Evolutionary conservation across 441 rosid species (phyloP), one percentile per base, ranked within the genome.

Genomic region (Isatis lusitanica): DNA sequence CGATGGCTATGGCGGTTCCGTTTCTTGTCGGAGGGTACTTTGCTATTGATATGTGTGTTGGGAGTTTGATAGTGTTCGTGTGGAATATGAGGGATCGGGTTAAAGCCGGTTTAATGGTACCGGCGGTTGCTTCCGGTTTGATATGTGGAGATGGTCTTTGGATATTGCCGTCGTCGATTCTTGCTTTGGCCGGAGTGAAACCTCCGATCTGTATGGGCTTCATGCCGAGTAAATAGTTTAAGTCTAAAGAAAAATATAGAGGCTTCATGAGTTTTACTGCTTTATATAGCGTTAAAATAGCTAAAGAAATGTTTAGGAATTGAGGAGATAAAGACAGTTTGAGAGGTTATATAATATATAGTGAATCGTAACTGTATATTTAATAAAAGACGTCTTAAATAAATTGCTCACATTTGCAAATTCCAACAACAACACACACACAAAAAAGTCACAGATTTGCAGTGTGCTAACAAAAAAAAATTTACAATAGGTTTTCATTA

Each of bases 1-100:
- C 94, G 17, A 90, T 90, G 91, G 97, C 91, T 0, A 92, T 92
- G 97, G 97, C 94, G 2, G 90, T 92, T 50, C 97, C 97, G 31
- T 90, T 92, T 80, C 88, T 90, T 0, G 93, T 92, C 0, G 93
- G 97, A 21, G 96, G 91, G 12, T 87, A 90, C 52, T 92, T 92
- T 11, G 94, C 96, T 0, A 79, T 92, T 24, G 97, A 92, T 33
- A 92, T 92, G 97, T 84, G 94, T 40, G 81, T 90, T 13, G 96
- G 97, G 71, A 92, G 91, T 72, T 70, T 92, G 83, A 51, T 90
- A 12, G 94, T 92, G 74, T 87, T 87, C 26, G 70, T 63, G 17
- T 90, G 94, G 94, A 84, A 92, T 76, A 88, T 78, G 77, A 42
- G 87, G 33, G 83, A 86, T 63, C 58, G 69, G 44, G 72, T 62